phyloP scores from a whole-genome alignment of 2,329 filamentous ascomycete genomes.

The Macroventuria anomochaeta region DNA sequence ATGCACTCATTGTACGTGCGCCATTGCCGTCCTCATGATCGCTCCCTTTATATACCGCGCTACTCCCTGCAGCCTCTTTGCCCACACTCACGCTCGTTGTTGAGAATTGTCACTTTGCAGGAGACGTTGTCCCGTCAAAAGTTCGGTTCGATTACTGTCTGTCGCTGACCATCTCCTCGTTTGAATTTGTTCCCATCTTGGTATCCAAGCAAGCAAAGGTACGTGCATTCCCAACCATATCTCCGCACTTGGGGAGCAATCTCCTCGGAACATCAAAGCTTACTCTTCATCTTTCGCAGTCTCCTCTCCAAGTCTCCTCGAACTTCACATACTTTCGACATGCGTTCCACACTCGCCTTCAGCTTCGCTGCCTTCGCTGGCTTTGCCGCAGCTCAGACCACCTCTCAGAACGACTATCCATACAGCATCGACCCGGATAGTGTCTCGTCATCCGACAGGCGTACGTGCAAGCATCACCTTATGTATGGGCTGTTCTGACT shows the following conservation, averaged over 20 bases:
- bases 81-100: constrained; percentile 41
- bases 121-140: constrained; percentile 14
- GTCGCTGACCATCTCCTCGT: constrained; percentile 31
- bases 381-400: constrained; percentile 57
- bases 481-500: constrained; percentile 25
- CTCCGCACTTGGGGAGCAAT: constrained; percentile 9
- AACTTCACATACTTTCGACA: constrained; percentile 36
- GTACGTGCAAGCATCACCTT: constrained; percentile 51
- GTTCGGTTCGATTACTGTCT: constrained; percentile 20
- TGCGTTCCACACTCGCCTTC: constrained; percentile 60
- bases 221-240: constrained; percentile 17
- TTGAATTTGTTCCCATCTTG: constrained; percentile 8
- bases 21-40: constrained; percentile 26
- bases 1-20: constrained; percentile 18
- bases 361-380: constrained; percentile 59
- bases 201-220: constrained; percentile 14
- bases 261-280: constrained; percentile 11
- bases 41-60: constrained; percentile 39
- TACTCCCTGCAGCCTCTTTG: constrained; percentile 21
- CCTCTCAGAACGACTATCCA: constrained; percentile 32
- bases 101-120: constrained; percentile 19
- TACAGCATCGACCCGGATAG: constrained; percentile 67
- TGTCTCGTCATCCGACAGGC: constrained; percentile 61
- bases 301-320: constrained; percentile 4
- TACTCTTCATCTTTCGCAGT: constrained; percentile 2